Percentiles rank a stretch among this genome's conserved stretches.
phyloP scores from a whole-genome alignment of 2,329 filamentous ascomycete species.

The Alternaria alternata region DNA sequence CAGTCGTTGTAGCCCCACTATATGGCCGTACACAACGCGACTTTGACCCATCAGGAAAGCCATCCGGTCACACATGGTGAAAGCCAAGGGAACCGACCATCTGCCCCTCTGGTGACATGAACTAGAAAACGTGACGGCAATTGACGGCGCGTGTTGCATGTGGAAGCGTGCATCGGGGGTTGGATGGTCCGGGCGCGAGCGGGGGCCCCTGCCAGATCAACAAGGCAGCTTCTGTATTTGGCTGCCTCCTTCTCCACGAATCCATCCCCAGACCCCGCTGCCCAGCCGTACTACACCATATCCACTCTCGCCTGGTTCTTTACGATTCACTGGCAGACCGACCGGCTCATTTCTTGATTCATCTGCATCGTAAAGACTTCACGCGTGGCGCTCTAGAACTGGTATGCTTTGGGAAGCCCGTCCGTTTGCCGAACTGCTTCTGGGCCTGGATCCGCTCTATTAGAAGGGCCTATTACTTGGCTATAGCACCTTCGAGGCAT shows the following conservation, averaged over 20 bases:
- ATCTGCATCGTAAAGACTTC: slow-evolving; percentile 3
- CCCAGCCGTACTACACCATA: slow-evolving; percentile 11
- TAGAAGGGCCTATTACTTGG: slow-evolving; percentile 11
- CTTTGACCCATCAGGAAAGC: slow-evolving; percentile 31
- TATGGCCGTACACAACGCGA: slow-evolving; percentile 3
- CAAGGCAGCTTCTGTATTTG: slow-evolving; percentile 19
- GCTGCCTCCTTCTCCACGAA: slow-evolving; percentile 26
- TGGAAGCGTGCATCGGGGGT: slow-evolving; percentile 23
- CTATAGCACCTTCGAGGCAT: slow-evolving; percentile 1
- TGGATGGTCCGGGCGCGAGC: slow-evolving; percentile 17
- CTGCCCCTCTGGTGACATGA: slow-evolving; percentile 18
- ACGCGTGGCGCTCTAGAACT: slow-evolving; percentile 12
- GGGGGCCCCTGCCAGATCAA: slow-evolving; percentile 11
- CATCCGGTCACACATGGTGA: slow-evolving; percentile 22
- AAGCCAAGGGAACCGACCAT: slow-evolving; percentile 17
- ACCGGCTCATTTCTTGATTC: slow-evolving; percentile 14
- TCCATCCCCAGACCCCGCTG: slow-evolving; percentile 20
- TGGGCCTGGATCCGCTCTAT: slow-evolving; percentile 25
- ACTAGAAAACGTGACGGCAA: slow-evolving; percentile 8
- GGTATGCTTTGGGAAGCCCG: slow-evolving; percentile 19
- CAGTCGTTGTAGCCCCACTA: slow-evolving; percentile 7
- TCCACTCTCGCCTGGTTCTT: slow-evolving; percentile 2
- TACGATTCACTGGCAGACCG: slow-evolving; percentile 14
- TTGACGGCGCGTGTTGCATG: slow-evolving; percentile 13
- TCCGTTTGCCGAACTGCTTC: slow-evolving; percentile 25